Base-by-base conservation (phyloP, 768 basidiomycete species). In the Xerocomellus dryophilus region DNA sequence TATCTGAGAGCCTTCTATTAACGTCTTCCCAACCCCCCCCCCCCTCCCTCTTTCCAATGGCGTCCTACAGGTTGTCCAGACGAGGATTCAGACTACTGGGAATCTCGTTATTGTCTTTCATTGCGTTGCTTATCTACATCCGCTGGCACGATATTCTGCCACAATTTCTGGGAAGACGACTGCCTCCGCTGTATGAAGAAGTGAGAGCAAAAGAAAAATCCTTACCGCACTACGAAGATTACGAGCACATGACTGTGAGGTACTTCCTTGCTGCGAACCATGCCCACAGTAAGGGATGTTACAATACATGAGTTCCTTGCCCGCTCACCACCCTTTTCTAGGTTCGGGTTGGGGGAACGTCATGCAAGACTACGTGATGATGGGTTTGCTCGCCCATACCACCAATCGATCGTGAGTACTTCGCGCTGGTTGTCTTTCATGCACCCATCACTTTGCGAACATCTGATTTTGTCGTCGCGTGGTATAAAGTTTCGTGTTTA, bases 181-280 rank as follows among this genome's bases (percentile, higher is more conserved):
- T 60, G 21, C 79, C 80, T 15, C 80, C 81, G 1, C 54, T 78
- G 10, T 81, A 77, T 55, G 64, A 72, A 25, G 56, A 64, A 20
- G 75, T 70, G 46, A 70, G 70, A 32, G 62, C 62, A 46, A 67
- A 67, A 8, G 81, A 82, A 56, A 65, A 70, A 4, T 53, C 51
- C 2, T 58, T 82, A 1, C 69, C 73, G 0, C 80, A 82, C 50
- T 78, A 80, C 54, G 57, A 70, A 29, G 50, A 58, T 3, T 68
- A 76, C 10, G 67, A 76, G 18, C 45, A 8, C 36, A 74, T 71
- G 18, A 54, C 64, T 20, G 63, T 71, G 15, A 75, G 72, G 53
- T 83, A 77, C 56, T 61, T 84, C 9, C 79, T 73, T 61, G 62
- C 78, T 29, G 74, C 77, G 4, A 81, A 80, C 51, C 79, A 82